Evolutionary conservation across 2,329 filamentous ascomycete species (phyloP).

Genomic region (Decorospora gaudefroyi): DNA sequence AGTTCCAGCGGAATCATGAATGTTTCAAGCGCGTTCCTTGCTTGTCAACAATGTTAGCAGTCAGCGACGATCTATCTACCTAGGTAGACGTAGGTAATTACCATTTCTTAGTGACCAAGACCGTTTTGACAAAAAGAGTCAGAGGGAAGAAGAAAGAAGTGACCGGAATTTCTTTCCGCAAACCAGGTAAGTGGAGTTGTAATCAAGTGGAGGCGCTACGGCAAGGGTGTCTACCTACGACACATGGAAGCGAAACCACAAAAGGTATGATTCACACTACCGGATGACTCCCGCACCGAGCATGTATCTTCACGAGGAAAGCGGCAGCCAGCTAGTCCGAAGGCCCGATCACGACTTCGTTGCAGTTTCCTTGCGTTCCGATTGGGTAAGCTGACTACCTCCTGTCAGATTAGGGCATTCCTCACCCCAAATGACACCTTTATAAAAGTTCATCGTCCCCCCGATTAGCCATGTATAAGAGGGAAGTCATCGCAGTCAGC

Average conservation of each 20-base stretch:
- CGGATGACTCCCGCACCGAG: conserved; percentile 10
- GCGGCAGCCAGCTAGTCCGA: conserved; percentile 26
- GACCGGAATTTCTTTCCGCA: too few relatives aligned
- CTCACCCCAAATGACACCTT: conserved; percentile 21
- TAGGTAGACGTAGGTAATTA: too few relatives aligned
- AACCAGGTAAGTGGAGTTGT: too few relatives aligned
- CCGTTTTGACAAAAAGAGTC: conserved; percentile 15
- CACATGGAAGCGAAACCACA: conserved; percentile 9
- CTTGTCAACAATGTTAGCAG: conserved; percentile 1
- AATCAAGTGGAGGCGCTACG: not conserved
- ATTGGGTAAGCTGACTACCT: conserved; percentile 27
- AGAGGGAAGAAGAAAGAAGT: too few relatives aligned
- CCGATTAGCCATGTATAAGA: conserved; percentile 18
- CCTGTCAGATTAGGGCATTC: conserved; percentile 6
- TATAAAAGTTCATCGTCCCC: conserved; percentile 24
- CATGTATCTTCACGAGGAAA: conserved; percentile 12
- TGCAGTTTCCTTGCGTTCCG: conserved; percentile 36
- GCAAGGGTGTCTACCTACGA: too few relatives aligned
- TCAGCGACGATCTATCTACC: too few relatives aligned
- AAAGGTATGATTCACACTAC: conserved; percentile 21
- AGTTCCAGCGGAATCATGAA: not conserved
- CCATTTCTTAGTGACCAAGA: conserved; percentile 2
- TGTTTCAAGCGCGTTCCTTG: not conserved
- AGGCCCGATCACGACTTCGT: conserved; percentile 18
- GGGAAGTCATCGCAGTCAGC: conserved; percentile 23